phyloP scores from a whole-genome alignment of 1,284 basidiomycete species.

The Cystobasidiaceae sp. region DNA sequence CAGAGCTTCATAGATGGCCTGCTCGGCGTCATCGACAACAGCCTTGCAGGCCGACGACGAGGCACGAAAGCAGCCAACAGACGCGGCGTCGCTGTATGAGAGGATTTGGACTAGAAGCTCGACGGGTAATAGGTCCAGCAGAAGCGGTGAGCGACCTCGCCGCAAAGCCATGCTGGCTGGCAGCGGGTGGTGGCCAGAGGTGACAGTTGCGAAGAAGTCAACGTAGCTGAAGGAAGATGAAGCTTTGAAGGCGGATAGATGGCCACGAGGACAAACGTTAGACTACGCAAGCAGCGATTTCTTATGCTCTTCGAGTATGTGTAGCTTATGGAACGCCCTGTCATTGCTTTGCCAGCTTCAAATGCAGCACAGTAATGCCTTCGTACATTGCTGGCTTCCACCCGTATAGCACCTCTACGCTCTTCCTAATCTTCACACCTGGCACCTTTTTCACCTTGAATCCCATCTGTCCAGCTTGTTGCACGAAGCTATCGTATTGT shows the following conservation, averaged over 20 bases:
- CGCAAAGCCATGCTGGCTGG: neutral
- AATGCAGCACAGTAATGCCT: conserved; percentile 21
- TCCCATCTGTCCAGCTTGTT: neutral
- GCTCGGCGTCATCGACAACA: neutral
- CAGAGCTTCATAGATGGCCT: conserved; percentile 22
- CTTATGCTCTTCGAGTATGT: no score
- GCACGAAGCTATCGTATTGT: conserved; percentile 13
- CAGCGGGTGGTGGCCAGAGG: no score
- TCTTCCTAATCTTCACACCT: conserved; percentile 8
- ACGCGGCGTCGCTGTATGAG: neutral
- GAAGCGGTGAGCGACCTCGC: neutral
- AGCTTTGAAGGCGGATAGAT: no score
- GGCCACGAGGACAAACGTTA: no score
- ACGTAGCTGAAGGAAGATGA: no score
- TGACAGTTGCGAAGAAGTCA: no score
- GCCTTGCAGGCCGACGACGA: neutral
- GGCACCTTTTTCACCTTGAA: conserved; percentile 15
- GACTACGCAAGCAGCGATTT: no score
- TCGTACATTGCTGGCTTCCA: conserved; percentile 14
- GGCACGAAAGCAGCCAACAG: neutral
- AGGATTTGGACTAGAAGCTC: conserved; percentile 18
- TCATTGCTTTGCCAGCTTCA: neutral
- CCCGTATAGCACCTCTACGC: neutral
- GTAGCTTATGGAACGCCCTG: no score
- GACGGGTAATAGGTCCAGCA: neutral